phyloP scores from a whole-genome alignment of 2,329 filamentous ascomycete species.

The Keithomyces neogunnii region DNA sequence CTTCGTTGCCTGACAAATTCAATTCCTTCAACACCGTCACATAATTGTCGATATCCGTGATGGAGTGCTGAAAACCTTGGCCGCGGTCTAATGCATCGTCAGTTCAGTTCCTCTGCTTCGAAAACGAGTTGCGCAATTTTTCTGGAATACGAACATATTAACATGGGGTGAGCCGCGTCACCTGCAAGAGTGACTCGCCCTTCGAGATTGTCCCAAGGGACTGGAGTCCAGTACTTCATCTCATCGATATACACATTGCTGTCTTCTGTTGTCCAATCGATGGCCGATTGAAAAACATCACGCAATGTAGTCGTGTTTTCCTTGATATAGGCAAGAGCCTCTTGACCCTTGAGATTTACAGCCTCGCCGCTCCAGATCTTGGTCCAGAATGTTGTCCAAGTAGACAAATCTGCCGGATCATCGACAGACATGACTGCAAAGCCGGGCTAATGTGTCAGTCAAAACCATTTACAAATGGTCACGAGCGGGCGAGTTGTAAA shows the following conservation, averaged over 20 bases:
- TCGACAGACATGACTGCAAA: slow-evolving; percentile 12
- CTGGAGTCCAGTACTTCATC: slow-evolving; percentile 28
- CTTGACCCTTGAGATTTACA: slow-evolving; percentile 21
- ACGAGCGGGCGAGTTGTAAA: background rate
- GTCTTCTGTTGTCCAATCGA: slow-evolving; percentile 25
- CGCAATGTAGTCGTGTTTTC: slow-evolving; percentile 16
- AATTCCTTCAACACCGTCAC: slow-evolving; percentile 22
- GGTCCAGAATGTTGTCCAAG: slow-evolving; percentile 26
- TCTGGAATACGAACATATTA: slow-evolving; percentile 23
- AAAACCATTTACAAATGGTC: too few relatives aligned
- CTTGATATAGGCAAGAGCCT: slow-evolving; percentile 24
- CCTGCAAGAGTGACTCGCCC: slow-evolving; percentile 29
- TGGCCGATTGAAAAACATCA: slow-evolving; percentile 22
- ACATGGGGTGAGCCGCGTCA: slow-evolving; percentile 36
- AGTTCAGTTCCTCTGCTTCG: background rate
- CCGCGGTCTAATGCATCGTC: slow-evolving; percentile 26
- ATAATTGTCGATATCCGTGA: slow-evolving; percentile 30
- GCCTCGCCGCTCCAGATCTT: slow-evolving; percentile 24
- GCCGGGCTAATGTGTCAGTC: background rate
- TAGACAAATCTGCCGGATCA: slow-evolving; percentile 13
- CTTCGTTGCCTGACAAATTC: slow-evolving; percentile 3
- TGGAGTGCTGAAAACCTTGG: slow-evolving; percentile 35
- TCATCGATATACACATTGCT: slow-evolving; percentile 23
- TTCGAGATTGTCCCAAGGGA: slow-evolving; percentile 20
- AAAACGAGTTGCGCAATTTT: background rate